These are phyloP conservation scores for Calycina herbarum DNA, from an alignment of 2,329 filamentous ascomycete genomes.

Conservation along the genomic window DNA sequence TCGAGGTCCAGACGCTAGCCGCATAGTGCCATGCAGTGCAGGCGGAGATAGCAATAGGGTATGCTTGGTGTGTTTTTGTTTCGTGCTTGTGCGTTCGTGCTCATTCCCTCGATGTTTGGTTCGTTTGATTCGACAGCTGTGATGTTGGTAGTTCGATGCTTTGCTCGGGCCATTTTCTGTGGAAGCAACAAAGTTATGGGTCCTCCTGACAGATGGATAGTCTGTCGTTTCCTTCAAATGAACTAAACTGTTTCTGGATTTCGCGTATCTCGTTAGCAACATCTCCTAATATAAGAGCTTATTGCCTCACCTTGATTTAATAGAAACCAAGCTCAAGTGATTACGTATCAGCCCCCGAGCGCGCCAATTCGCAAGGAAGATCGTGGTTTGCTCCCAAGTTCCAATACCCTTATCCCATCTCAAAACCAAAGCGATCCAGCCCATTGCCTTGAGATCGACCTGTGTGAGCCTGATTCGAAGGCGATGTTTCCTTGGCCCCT, in stretches of 20 bases:
- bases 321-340: neutral
- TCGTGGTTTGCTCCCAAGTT: neutral
- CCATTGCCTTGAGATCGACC: no score
- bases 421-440: no score
- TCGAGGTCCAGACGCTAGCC: slow-evolving; percentile 39
- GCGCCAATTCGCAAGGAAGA: neutral
- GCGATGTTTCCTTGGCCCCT: no score
- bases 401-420: neutral
- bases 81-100: neutral
- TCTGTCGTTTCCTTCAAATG: slow-evolving; percentile 2
- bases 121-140: neutral
- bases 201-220: neutral
- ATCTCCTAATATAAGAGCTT: neutral
- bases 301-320: neutral
- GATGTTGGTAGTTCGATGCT: neutral
- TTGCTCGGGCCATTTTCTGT: slow-evolving; percentile 4
- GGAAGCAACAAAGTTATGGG: neutral
- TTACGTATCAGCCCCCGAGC: neutral
- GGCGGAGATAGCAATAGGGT: neutral
- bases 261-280: neutral
- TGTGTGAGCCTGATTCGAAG: no score
- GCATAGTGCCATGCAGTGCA: neutral
- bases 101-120: neutral
- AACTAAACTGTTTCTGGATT: neutral
- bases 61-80: neutral